These are phyloP conservation scores for Annulohypoxylon moriforme DNA, from an alignment of 495 filamentous ascomycete species.

Conservation along the genomic window DNA sequence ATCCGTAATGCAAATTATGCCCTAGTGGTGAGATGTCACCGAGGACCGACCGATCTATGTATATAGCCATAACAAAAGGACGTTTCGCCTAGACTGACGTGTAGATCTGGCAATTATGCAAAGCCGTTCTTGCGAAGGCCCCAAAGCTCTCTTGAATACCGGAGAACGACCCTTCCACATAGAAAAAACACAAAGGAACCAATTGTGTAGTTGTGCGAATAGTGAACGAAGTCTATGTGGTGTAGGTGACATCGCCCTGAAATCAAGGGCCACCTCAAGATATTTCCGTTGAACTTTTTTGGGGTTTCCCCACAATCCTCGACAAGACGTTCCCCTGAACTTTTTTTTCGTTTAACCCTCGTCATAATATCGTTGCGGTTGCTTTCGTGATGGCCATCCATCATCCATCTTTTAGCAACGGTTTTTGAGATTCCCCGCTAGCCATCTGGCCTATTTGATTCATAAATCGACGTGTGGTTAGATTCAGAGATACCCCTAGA, in stretches of 20 bases:
- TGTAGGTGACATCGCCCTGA: slow-evolving; percentile 14
- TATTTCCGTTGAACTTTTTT: slow-evolving; percentile 15
- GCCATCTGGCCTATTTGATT: slow-evolving; percentile 3
- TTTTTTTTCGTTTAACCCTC: slow-evolving; percentile 25
- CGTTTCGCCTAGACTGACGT: slow-evolving; percentile 24
- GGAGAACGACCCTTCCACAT: slow-evolving; percentile 14
- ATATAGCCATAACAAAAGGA: slow-evolving; percentile 45
- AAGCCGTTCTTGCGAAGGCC: slow-evolving; percentile 38
- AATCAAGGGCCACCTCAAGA: slow-evolving; percentile 10
- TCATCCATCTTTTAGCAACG: slow-evolving; percentile 4
- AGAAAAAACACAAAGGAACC: slow-evolving; percentile 31
- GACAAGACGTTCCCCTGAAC: slow-evolving; percentile 3
- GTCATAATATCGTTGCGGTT: slow-evolving; percentile 26
- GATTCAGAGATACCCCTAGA: slow-evolving; percentile 6
- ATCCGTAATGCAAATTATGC: slow-evolving; percentile 37
- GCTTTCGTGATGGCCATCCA: slow-evolving; percentile 1
- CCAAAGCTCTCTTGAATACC: slow-evolving; percentile 26
- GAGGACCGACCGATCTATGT: slow-evolving; percentile 39
- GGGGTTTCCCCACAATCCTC: slow-evolving; percentile 12
- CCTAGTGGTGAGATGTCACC: slow-evolving; percentile 19
- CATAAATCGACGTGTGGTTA: neutral
- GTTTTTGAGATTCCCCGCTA: slow-evolving; percentile 4
- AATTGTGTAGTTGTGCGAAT: slow-evolving; percentile 30
- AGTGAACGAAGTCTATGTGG: slow-evolving; percentile 36
- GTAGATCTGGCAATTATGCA: slow-evolving; percentile 30